A percentile compares a stretch with the other conserved stretches of the same genome.
These are phyloP conservation scores for Nadsonia commutata DNA, from an alignment of 1,139 yeast genomes.

Conservation along the genomic window DNA sequence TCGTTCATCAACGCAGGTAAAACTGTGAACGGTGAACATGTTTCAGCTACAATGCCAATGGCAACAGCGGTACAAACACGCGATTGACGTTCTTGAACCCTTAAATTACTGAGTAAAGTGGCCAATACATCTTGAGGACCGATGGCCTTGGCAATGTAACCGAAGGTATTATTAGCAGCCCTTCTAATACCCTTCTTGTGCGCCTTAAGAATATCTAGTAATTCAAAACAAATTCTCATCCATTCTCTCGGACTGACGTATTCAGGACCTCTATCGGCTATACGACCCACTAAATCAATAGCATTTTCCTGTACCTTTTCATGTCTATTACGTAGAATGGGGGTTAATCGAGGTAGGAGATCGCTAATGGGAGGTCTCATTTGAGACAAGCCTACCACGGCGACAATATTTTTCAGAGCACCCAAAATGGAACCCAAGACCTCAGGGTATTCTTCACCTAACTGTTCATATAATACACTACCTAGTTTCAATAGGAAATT, in stretches of 20 bases:
- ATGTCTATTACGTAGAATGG: slow-evolving; percentile 78
- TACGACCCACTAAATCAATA: slow-evolving; percentile 64
- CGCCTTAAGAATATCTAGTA: slow-evolving; percentile 79
- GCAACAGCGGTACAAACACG: slow-evolving; percentile 98
- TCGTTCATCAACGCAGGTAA: slow-evolving; percentile 96
- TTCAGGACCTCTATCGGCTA: slow-evolving; percentile 76
- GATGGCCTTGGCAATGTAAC: slow-evolving; percentile 77
- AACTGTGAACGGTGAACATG: slow-evolving; percentile 87
- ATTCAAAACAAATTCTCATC: slow-evolving; percentile 92
- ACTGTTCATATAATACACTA: slow-evolving; percentile 69
- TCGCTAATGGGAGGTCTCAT: slow-evolving; percentile 79
- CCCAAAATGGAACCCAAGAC: slow-evolving; percentile 75
- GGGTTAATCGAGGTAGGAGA: slow-evolving; percentile 75
- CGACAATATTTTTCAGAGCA: slow-evolving; percentile 45
- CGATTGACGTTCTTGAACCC: slow-evolving; percentile 90
- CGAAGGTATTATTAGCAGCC: slow-evolving; percentile 86
- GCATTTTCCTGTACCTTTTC: slow-evolving; percentile 85
- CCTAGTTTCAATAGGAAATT: slow-evolving; percentile 53
- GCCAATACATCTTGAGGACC: slow-evolving; percentile 95
- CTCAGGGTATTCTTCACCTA: slow-evolving; percentile 92
- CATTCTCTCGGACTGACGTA: slow-evolving; percentile 86
- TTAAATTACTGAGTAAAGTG: slow-evolving; percentile 65
- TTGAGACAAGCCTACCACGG: slow-evolving; percentile 37
- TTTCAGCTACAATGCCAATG: slow-evolving; percentile 89
- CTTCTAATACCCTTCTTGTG: slow-evolving; percentile 65